Conservation (phyloP, 2,329 filamentous ascomycete species). For the Hypoxylon sp. region DNA sequence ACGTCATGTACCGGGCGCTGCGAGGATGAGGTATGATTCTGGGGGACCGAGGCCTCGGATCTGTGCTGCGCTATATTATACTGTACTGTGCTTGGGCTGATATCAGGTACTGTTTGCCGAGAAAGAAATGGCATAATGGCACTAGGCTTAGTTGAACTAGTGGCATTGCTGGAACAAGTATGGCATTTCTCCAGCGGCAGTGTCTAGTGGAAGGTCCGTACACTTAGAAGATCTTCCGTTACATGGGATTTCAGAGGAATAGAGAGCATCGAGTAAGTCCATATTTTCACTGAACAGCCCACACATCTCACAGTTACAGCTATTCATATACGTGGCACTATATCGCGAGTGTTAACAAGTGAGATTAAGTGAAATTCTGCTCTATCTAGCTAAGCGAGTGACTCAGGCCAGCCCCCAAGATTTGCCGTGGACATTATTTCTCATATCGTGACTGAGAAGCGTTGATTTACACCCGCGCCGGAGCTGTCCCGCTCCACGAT, state of each 20-base stretch:
- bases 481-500: too few species aligned
- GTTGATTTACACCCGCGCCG: background rate
- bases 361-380: background rate
- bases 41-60: slow-evolving; percentile 11
- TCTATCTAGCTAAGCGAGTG: background rate
- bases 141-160: background rate
- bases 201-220: too few species aligned
- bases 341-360: background rate
- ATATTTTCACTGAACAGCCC: background rate
- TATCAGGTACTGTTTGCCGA: background rate
- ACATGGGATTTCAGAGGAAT: too few species aligned
- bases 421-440: background rate
- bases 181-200: too few species aligned
- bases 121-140: background rate
- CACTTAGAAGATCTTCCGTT: too few species aligned
- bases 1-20: slow-evolving; percentile 10
- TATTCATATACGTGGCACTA: background rate
- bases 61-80: background rate
- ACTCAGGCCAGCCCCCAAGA: background rate
- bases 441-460: background rate
- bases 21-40: slow-evolving; percentile 10
- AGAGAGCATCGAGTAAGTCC: too few species aligned
- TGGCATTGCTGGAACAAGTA: background rate
- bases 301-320: background rate
- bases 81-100: background rate